A percentile compares a stretch with the other conserved stretches of the same genome.
Evolutionary conservation across 1,284 basidiomycete genomes (phyloP).

Genomic region (Papiliotrema nemorosa): DNA sequence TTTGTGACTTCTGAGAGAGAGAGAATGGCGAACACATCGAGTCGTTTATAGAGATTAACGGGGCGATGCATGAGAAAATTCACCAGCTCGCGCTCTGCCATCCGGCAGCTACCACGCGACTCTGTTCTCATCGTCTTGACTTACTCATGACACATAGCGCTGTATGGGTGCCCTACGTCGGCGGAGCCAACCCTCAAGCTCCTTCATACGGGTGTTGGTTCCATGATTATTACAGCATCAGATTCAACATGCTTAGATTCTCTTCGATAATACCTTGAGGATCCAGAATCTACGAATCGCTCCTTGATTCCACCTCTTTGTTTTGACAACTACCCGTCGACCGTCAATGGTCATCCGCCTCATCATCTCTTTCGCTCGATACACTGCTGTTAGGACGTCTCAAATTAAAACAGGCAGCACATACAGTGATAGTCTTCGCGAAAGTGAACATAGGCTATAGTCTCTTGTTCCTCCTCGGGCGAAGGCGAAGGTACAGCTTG

Average conservation of each 20-base stretch:
- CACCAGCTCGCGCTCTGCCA: too few relatives aligned
- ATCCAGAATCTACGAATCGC: conserved; percentile 6
- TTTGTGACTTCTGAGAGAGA: too few relatives aligned
- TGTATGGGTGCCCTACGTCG: too few relatives aligned
- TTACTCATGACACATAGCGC: too few relatives aligned
- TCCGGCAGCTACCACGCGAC: too few relatives aligned
- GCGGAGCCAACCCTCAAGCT: too few relatives aligned
- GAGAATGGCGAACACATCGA: too few relatives aligned
- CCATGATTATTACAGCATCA: background rate
- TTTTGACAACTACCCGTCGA: conserved; percentile 2
- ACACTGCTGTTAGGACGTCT: conserved; percentile 4
- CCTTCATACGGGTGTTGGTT: too few relatives aligned
- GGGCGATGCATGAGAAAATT: too few relatives aligned
- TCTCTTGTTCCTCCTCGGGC: conserved; percentile 3
- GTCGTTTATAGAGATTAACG: too few relatives aligned
- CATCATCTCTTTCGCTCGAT: conserved; percentile 12
- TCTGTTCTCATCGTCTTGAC: too few relatives aligned
- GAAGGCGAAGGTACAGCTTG: background rate
- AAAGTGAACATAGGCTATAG: conserved; percentile 20
- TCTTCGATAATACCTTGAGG: background rate
- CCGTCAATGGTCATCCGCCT: conserved; percentile 12
- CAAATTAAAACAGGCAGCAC: background rate
- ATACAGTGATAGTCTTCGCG: conserved; percentile 10
- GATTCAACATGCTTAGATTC: background rate
- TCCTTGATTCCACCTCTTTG: conserved; percentile 14